Conservation (phyloP, 164 flowering plant species). For the Hamamelis virginiana region DNA sequence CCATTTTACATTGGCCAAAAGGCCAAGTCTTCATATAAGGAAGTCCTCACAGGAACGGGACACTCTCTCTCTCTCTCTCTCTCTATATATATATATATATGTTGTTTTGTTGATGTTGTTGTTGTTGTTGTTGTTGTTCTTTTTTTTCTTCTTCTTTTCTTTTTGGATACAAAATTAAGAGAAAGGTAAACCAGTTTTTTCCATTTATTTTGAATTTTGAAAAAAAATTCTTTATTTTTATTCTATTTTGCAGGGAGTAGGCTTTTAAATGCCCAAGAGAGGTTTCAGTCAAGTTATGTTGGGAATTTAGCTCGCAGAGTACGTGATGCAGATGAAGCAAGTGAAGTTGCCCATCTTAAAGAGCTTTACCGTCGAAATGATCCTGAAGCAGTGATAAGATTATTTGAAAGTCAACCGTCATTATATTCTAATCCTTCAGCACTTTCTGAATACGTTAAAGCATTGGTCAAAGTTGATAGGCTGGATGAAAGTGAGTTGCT, state of each 20-base stretch:
- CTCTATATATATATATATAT: too few species aligned
- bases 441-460: constrained; percentile 88
- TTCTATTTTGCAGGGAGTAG: constrained; percentile 37
- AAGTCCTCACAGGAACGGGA: too few species aligned
- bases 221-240: background rate
- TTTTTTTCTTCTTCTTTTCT: background rate
- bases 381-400: constrained; percentile 83
- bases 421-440: constrained; percentile 80
- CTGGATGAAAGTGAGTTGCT: constrained; percentile 82
- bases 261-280: constrained; percentile 32
- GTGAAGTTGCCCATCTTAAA: constrained; percentile 58
- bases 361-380: constrained; percentile 75
- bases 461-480: constrained; percentile 83
- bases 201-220: constrained; percentile 1
- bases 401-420: constrained; percentile 85
- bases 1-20: too few species aligned
- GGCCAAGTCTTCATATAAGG: too few species aligned
- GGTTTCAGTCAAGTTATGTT: constrained; percentile 75
- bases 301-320: constrained; percentile 71
- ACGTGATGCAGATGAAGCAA: constrained; percentile 64
- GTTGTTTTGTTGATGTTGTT: too few species aligned
- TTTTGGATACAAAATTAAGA: background rate
- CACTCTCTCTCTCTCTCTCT: too few species aligned
- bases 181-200: background rate
- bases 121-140: too few species aligned